A percentile compares a stretch with the other conserved stretches of the same genome.
Conservation (phyloP, 139 green algal genomes). For the Volvox africanus region DNA sequence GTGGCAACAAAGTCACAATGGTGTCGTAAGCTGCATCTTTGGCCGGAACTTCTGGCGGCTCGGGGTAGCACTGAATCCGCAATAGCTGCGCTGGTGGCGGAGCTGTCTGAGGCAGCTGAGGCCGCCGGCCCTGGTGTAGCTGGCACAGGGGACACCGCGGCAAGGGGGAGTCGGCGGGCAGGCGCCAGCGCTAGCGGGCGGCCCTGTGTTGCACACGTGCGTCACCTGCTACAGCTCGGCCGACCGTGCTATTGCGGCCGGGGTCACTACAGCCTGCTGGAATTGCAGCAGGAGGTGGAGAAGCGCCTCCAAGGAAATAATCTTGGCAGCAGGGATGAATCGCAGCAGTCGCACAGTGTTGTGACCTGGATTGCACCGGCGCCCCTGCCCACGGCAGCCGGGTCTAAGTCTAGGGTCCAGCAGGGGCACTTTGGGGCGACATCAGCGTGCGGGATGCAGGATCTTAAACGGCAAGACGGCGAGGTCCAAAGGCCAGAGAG, state of each 20-base stretch:
- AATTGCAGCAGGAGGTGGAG: constrained; percentile 30
- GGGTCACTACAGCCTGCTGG: constrained; percentile 14
- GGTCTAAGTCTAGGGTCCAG: background rate
- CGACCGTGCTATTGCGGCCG: constrained; percentile 37
- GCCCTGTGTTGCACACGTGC: constrained; percentile 35
- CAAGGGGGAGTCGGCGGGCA: background rate
- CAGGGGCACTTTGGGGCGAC: background rate
- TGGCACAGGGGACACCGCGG: background rate
- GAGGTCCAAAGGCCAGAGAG: too few relatives aligned
- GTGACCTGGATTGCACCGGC: background rate
- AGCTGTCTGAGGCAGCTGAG: background rate
- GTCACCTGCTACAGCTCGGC: constrained; percentile 35
- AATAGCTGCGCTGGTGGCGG: background rate
- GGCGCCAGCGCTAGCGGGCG: background rate
- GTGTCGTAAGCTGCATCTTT: constrained; percentile 43
- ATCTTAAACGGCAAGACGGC: background rate
- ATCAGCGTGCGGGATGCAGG: background rate
- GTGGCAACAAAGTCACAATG: background rate
- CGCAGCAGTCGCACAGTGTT: background rate
- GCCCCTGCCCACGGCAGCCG: too few relatives aligned
- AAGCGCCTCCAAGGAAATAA: background rate
- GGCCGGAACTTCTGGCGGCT: background rate
- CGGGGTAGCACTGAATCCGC: background rate
- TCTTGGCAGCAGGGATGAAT: background rate
- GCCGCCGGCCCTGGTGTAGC: background rate